Evolutionary conservation across 257 asterid genomes (phyloP).

Genomic region (Scutellaria galericulata): DNA sequence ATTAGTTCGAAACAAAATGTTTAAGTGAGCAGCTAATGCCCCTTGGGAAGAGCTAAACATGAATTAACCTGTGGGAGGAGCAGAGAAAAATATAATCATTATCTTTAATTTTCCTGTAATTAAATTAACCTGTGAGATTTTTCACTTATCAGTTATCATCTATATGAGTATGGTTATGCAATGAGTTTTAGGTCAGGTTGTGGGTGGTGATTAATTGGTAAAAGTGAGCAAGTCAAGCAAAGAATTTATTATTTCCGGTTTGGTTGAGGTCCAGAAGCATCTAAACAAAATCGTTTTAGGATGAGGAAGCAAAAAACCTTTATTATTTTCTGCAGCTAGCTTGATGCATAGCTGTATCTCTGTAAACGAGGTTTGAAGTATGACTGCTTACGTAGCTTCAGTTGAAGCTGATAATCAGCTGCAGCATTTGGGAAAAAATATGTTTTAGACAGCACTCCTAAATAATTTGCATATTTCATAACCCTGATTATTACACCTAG

Average conservation of each 20-base stretch:
- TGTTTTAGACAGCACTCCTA: neutral
- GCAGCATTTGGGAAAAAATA: neutral
- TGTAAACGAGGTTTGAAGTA: neutral
- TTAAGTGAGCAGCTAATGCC: neutral
- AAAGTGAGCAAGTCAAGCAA: slow-evolving; percentile 16
- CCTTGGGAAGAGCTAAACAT: neutral
- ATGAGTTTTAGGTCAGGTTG: slow-evolving; percentile 4
- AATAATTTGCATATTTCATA: neutral
- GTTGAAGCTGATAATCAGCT: slow-evolving; percentile 15
- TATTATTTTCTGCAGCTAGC: slow-evolving; percentile 9
- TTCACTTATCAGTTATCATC: neutral
- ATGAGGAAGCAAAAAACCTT: neutral
- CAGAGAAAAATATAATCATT: neutral
- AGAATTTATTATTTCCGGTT: neutral
- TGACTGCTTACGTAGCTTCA: neutral
- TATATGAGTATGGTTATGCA: neutral
- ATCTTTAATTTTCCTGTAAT: slow-evolving; percentile 4
- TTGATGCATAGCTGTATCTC: neutral
- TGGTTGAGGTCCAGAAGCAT: neutral
- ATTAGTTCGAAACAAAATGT: neutral
- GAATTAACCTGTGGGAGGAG: neutral
- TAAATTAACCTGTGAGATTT: neutral
- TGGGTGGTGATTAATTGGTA: neutral
- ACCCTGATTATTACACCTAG: slow-evolving; percentile 7
- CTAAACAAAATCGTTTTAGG: slow-evolving; percentile 4